Percentiles rank a stretch among this genome's conserved stretches.
These are phyloP conservation scores for Candida berthetii DNA, from an alignment of 805 yeast genomes.

Conservation along the genomic window DNA sequence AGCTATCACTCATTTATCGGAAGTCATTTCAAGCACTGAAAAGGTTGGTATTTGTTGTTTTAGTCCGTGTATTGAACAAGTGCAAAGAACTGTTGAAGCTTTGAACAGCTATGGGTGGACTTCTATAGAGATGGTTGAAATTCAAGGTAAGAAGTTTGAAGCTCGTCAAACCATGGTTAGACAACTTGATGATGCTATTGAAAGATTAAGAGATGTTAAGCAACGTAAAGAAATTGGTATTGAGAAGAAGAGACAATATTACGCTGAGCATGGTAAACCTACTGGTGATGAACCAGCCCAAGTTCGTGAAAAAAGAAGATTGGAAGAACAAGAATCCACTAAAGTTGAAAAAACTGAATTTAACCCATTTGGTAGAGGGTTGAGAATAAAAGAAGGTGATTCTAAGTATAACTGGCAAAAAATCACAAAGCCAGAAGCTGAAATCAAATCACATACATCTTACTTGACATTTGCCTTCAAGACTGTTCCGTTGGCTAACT, in stretches of 20 bases:
- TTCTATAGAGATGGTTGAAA: slow-evolving; percentile 86
- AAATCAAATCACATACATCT: slow-evolving; percentile 90
- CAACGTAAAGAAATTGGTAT: slow-evolving; percentile 62
- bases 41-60: slow-evolving; percentile 84
- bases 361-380: slow-evolving; percentile 93
- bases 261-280: slow-evolving; percentile 16
- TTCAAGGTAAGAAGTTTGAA: slow-evolving; percentile 81
- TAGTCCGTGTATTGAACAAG: slow-evolving; percentile 98
- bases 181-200: slow-evolving; percentile 72
- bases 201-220: slow-evolving; percentile 74
- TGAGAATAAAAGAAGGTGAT: slow-evolving; percentile 85
- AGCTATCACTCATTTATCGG: slow-evolving; percentile 69
- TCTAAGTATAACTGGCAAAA: slow-evolving; percentile 70
- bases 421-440: slow-evolving; percentile 79
- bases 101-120: slow-evolving; percentile 77
- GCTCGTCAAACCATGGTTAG: slow-evolving; percentile 86
- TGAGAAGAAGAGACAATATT: slow-evolving; percentile 39
- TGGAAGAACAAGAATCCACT: slow-evolving; percentile 17
- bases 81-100: slow-evolving; percentile 75
- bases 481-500: slow-evolving; percentile 19
- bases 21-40: slow-evolving; percentile 47
- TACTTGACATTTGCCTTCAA: slow-evolving; percentile 84
- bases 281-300: slow-evolving; percentile 16
- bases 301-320: slow-evolving; percentile 18
- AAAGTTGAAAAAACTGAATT: slow-evolving; percentile 44